A percentile compares a stretch with the other conserved stretches of the same genome.
Evolutionary conservation across 345 rosid genomes (phyloP).

Genomic region (Populus simonii): DNA sequence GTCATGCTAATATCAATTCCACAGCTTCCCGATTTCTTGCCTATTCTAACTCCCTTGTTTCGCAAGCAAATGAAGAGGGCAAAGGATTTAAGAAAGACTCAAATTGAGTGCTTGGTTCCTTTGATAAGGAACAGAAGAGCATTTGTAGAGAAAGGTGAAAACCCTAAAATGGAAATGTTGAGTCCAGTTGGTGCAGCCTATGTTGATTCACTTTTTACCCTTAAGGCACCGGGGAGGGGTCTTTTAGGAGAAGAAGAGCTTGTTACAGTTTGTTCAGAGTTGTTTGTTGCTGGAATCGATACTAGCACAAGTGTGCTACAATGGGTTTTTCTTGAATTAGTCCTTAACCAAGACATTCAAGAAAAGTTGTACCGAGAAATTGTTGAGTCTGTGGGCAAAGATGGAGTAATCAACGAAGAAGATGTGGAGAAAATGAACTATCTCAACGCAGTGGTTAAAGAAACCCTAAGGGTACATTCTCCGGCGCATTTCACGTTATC

Average conservation of each 20-base stretch:
- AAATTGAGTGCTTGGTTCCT: conserved; percentile 74
- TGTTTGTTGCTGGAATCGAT: conserved; percentile 85
- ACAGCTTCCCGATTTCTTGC: conserved; percentile 76
- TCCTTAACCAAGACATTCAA: conserved; percentile 62
- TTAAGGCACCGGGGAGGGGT: conserved; percentile 47
- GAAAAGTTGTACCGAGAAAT: conserved; percentile 65
- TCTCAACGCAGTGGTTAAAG: conserved; percentile 20
- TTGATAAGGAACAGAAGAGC: conserved; percentile 57
- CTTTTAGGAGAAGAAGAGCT: conserved; percentile 66
- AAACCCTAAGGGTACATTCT: conserved; percentile 20
- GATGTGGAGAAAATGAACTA: conserved; percentile 18
- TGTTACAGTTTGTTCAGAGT: conserved; percentile 81
- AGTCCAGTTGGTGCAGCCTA: conserved; percentile 96
- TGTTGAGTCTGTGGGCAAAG: conserved; percentile 46
- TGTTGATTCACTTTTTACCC: conserved; percentile 65
- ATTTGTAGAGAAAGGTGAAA: conserved; percentile 48
- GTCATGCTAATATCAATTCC: conserved; percentile 82
- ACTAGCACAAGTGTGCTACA: conserved; percentile 80
- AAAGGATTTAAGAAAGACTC: conserved; percentile 58
- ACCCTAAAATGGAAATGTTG: conserved; percentile 55
- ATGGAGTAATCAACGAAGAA: conserved; percentile 15
- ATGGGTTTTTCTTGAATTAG: conserved; percentile 76
- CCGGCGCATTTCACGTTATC: conserved; percentile 24
- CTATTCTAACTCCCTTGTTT: conserved; percentile 69
- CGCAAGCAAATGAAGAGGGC: conserved; percentile 61